Evolutionary conservation across 176 grass and related monocot species (phyloP), one percentile per base, ranked within the genome.

Genomic region (Phyllostachys edulis): DNA sequence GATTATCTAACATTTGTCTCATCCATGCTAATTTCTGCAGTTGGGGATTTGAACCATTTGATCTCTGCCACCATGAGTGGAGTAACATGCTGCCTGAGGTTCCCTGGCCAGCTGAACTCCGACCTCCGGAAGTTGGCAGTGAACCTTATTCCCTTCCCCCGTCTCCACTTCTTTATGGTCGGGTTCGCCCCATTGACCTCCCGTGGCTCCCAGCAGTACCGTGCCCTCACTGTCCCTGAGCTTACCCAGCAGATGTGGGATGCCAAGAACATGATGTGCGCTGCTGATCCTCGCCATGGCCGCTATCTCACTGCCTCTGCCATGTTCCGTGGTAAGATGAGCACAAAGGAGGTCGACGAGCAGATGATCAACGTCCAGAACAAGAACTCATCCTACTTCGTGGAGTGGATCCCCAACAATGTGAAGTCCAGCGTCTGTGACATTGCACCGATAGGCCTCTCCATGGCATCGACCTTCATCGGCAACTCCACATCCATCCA

Each of bases 161-260:
- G 84, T 40, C 91, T 92, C 32, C 91, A 92, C 62, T 92, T 92
- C 80, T 92, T 92, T 56, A 92, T 90, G 87, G 87, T 84, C 12
- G 87, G 87, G 20, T 89, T 89, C 26, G 87, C 87, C 38, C 87
- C 87, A 3, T 41, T 92, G 79, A 92, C 87, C 77, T 92, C 91
- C 21, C 91, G 91, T 21, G 91, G 91, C 6, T 95, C 96, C 27
- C 96, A 98, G 85, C 89, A 90, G 83, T 95, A 98, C 83, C 85
- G 91, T 0, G 80, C 96, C 46, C 89, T 96, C 17, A 94, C 96
- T 2, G 96, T 99, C 20, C 96, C 93, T 0, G 93, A 96, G 91
- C 91, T 99, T 6, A 99, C 91, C 59, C 96, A 96, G 80, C 93
- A 99, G 80, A 99, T 99, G 96, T 99, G 96, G 93, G 96, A 99